Base-by-base conservation (phyloP, 345 rosid species). In the Euphorbia pulcherrima region DNA sequence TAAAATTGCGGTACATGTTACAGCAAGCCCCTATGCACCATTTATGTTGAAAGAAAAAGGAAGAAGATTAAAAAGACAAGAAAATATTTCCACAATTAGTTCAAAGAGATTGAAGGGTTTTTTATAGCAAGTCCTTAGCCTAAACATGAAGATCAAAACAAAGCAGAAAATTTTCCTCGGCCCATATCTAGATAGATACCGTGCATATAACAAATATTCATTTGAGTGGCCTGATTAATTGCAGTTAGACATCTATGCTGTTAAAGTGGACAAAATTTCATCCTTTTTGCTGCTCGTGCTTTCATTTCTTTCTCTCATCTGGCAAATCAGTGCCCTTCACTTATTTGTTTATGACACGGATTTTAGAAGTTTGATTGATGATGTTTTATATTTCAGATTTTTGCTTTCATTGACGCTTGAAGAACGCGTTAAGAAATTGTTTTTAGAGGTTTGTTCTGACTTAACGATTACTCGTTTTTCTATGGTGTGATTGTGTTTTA, bases 311-410 rank as follows among this genome's bases (percentile, higher is more conserved):
- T 44, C 37, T 29, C 6, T 29, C 41, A 18, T 48, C 39, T 47
- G 57, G 30, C 2, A 60, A 39, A n/a, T 0, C 63, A 6, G 40
- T 12, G 48, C 23, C 14, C 44, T 55, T 68, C n/a, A 44, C 5
- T 11, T 20, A n/a, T 4, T 2, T 68, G 28, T 28, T 35, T 65
- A 10, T 33, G 23, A 24, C 26, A 4, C 65, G 47, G 52, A 33
- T 28, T 60, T 54, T 30, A 24, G 65, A 52, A 44, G 26, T 64
- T 17, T n/a, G 5, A 24, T 44, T 16, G 30, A 40, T 68, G 62
- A 73, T 70, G 51, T 71, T 83, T 73, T 96, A 93, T 96, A 90
- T 68, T 83, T 73, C 97, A 93, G 97, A 90, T 68, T 20, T 55
- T 78, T 94, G 74, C 78, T 82, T 61, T 77, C 88, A 30, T 63